Evolutionary conservation across 495 filamentous ascomycete species (phyloP), one percentile per base, ranked within the genome.

Genomic region (Astrocystis sublimbata): DNA sequence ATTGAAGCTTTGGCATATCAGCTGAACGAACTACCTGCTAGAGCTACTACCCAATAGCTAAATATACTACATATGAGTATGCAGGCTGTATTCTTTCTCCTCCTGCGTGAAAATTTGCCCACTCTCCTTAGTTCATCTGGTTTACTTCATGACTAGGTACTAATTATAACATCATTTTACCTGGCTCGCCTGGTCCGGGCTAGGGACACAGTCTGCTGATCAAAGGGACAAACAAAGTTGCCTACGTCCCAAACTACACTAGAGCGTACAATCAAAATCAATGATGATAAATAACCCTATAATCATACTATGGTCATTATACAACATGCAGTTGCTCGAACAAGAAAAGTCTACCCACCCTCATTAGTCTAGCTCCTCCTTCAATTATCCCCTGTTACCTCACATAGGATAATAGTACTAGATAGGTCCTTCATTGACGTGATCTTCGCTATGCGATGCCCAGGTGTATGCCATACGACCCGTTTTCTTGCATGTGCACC

Each of bases 141-240:
- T n/a, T n/a, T n/a, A n/a, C 46, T 30, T n/a, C 30, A 30, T 17
- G 12, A 9, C 13, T 17, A 43, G 8, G 30, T 52, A 35, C 49
- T 52, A 52, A 52, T 52, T 52, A 52, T 52, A 52, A 52, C 49
- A 52, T 52, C 49, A 35, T 33, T 21, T 35, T 36, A 36, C 33
- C 13, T 6, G 33, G 33, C n/a, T n/a, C n/a, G 30, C 46, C 30
- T 26, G 46, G 46, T 31, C 28, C 46, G 30, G 46, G 13, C 46
- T 52, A 52, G 49, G 49, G 28, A 30, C 7, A 52, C 35, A 23
- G 49, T 5, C 31, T 42, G 35, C 52, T 36, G 35, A 56, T 56
- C 35, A 26, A 42, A 56, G 36, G 36, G 30, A 35, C 49, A 35
- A 52, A 42, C 24, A 56, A 41, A 28, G 52, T 56, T n/a, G n/a